Evolutionary conservation across 164 flowering plant genomes (phyloP), one percentile per base, ranked within the genome.

Genomic region (Euptelea pleiosperma): DNA sequence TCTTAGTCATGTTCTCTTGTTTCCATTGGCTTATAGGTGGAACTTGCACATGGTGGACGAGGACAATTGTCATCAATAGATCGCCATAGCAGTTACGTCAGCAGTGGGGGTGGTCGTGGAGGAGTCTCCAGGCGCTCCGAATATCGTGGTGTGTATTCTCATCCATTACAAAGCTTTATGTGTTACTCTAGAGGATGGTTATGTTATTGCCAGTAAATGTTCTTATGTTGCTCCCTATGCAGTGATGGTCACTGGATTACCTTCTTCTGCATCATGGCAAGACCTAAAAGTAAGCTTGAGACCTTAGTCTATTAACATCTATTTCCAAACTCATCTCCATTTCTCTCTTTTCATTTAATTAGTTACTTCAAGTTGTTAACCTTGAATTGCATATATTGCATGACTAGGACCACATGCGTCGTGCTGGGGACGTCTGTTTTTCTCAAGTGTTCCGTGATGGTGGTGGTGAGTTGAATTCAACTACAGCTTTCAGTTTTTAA

Each of bases 261-360:
- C 99, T 3, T 70, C 86, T 62, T 90, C 99, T 74, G 99, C 99
- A 40, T 93, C 99, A 35, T 93, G 99, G 97, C 99, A 93, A 77
- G 99, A 90, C 65, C 78, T 93, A 3, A 93, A 93, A 94, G 98
- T 91, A 57, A n/a, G n/a, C n/a, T n/a, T n/a, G n/a, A n/a, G n/a
- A n/a, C n/a, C n/a, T n/a, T n/a, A n/a, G n/a, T n/a, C n/a, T n/a
- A n/a, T n/a, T n/a, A n/a, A n/a, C n/a, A n/a, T n/a, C n/a, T n/a
- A n/a, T n/a, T n/a, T n/a, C n/a, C n/a, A n/a, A n/a, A n/a, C n/a
- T n/a, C n/a, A n/a, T n/a, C n/a, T n/a, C 2, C 4, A 15, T 11
- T 40, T 15, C 40, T 51, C 12, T 21, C 39, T 19, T 14, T 12
- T 35, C n/a, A 30, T 18, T 26, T 22, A 14, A 24, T 19, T 3